Evolutionary conservation across 2,329 filamentous ascomycete species (phyloP).

Genomic region (Pyrenochaeta sp.): DNA sequence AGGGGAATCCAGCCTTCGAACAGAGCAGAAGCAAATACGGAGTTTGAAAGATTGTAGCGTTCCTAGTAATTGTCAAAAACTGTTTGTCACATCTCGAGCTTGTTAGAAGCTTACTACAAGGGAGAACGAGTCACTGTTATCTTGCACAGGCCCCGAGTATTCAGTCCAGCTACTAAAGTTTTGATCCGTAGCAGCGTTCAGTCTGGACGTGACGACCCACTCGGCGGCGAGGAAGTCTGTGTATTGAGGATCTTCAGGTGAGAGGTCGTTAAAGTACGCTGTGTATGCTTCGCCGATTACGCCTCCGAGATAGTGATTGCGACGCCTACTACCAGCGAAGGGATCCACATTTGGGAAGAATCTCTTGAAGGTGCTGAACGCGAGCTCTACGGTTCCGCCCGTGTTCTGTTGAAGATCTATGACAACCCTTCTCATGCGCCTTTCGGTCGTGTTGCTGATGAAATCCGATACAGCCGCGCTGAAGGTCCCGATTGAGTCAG

Average conservation of each 20-base stretch:
- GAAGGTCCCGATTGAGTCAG: conserved; percentile 14
- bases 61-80: conserved; percentile 5
- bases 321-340: conserved; percentile 53
- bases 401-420: conserved; percentile 68
- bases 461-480: conserved; percentile 47
- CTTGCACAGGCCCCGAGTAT: conserved; percentile 37
- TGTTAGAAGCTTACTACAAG: conserved; percentile 20
- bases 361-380: conserved; percentile 53
- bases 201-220: conserved; percentile 20
- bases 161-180: conserved; percentile 53
- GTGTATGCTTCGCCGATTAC: conserved; percentile 22
- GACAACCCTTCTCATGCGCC: conserved; percentile 62
- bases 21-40: conserved; percentile 17
- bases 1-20: conserved; percentile 36
- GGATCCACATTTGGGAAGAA: conserved; percentile 55
- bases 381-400: conserved; percentile 56
- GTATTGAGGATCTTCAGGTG: conserved; percentile 4
- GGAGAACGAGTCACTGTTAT: conserved; percentile 46
- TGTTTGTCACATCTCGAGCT: background rate
- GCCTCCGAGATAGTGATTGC: conserved; percentile 45
- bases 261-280: conserved; percentile 5
- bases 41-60: conserved; percentile 21
- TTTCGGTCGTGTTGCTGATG: conserved; percentile 52
- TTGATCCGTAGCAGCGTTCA: conserved; percentile 28
- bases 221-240: conserved; percentile 13